These are phyloP conservation scores for Smittium culicis DNA, from an alignment of 371 early-diverging fungal species.

Conservation along the genomic window DNA sequence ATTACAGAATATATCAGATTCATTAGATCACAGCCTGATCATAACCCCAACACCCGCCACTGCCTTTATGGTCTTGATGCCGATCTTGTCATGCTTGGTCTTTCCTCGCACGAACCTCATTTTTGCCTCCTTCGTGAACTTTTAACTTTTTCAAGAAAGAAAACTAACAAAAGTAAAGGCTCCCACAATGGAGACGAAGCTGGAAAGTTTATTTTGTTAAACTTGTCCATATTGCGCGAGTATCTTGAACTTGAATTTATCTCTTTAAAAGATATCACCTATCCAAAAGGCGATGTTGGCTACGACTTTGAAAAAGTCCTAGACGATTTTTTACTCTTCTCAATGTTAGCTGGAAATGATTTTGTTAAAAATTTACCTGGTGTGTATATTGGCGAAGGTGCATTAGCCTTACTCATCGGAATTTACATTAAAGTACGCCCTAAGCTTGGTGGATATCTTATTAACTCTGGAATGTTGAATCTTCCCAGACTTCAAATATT, in stretches of 20 bases:
- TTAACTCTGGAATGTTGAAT: slow-evolving; percentile 63
- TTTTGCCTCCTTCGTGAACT: slow-evolving; percentile 94
- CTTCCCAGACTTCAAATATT: slow-evolving; percentile 31
- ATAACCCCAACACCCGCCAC: slow-evolving; percentile 77
- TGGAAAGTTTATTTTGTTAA: slow-evolving; percentile 52
- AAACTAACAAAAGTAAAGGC: slow-evolving; percentile 15
- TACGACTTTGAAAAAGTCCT: slow-evolving; percentile 87
- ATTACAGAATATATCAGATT: slow-evolving; percentile 96
- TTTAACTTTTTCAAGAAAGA: slow-evolving; percentile 43
- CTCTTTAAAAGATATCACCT: slow-evolving; percentile 21
- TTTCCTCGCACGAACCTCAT: slow-evolving; percentile 90
- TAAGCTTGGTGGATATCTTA: slow-evolving; percentile 62
- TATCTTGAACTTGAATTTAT: slow-evolving; percentile 78
- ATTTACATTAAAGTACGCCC: slow-evolving; percentile 65
- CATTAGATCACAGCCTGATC: slow-evolving; percentile 59
- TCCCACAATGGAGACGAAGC: neutral
- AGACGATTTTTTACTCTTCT: slow-evolving; percentile 91
- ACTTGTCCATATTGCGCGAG: slow-evolving; percentile 77
- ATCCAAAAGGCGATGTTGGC: slow-evolving; percentile 21
- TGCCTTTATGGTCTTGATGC: slow-evolving; percentile 98
- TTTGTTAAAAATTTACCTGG: slow-evolving; percentile 93
- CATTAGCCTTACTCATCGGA: slow-evolving; percentile 71
- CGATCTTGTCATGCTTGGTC: slow-evolving; percentile 96
- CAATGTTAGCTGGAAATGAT: slow-evolving; percentile 96
- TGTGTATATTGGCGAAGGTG: slow-evolving; percentile 90